Evolutionary conservation across 2,329 filamentous ascomycete species (phyloP), one percentile per base, ranked within the genome.

Genomic region (Fusarium austroafricanum): DNA sequence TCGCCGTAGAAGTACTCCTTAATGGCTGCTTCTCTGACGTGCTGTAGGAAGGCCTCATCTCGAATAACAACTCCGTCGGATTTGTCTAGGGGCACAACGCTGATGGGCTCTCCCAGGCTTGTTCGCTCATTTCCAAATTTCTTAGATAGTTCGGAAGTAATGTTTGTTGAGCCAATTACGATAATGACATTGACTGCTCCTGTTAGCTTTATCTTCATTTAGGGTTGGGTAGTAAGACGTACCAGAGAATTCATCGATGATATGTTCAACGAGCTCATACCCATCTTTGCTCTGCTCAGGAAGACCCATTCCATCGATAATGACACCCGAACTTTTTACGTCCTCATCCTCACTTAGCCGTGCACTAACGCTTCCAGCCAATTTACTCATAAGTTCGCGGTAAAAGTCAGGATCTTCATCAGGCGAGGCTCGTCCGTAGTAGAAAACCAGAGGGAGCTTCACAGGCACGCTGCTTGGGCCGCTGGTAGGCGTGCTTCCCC

Each of bases 1-100:
- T 92, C 91, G 11, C 96, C 96, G 76, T 97, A 99, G 82, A 99
- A 99, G 79, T 99, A 99, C 72, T 94, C 91, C 70, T 92, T 91
- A 52, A 97, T 94, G 50, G 92, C 87, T 1, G 91, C 87, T 73
- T 96, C 92, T 43, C 92, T 87, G 7, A 88, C 81, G 17, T 89
- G 85, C 73, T 92, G 91, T 84, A 94, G 88, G 77, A 93, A 96
- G 0, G 81, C 76, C 37, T 90, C 87, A 67, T 94, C 91, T 46
- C 93, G 87, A 73, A 92, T 88, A 2, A 92, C 92, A 37, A 92
- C 94, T 23, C 96, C 96, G 35, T 93, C 92, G 0, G 94, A 96
- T 76, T 93, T 94, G 65, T 94, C 89, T 14, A 99, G 84, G 58
- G 90, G 89, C 47, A 98, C 83, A 4, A 98, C 87, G 6, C 86